A percentile compares a stretch with the other conserved stretches of the same genome.
Evolutionary conservation across 2,329 filamentous ascomycete genomes (phyloP).

Genomic region (Parascedosporium putredinis): DNA sequence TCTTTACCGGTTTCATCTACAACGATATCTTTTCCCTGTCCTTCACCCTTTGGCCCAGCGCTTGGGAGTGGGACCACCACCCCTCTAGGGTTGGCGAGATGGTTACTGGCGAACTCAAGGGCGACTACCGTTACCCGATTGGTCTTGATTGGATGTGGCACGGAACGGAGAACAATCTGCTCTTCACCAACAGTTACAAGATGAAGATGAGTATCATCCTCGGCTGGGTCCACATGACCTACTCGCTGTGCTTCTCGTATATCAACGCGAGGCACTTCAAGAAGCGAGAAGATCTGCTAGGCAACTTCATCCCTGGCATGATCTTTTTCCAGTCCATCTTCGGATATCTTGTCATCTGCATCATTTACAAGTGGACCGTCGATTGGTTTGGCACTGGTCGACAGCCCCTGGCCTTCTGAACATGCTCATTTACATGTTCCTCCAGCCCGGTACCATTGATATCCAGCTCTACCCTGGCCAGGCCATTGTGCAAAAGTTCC

Average conservation of each 20-base stretch:
- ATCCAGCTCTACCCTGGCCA: constrained; percentile 73
- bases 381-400: constrained; percentile 61
- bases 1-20: constrained; percentile 95
- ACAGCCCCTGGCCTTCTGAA: constrained; percentile 83
- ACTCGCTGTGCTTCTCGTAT: constrained; percentile 85
- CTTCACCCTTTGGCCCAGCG: constrained; percentile 77
- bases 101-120: constrained; percentile 57
- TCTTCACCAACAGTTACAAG: constrained; percentile 98
- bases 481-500: constrained; percentile 59
- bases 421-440: constrained; percentile 99
- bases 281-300: constrained; percentile 89
- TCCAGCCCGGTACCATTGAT: constrained; percentile 67
- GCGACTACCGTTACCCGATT: constrained; percentile 83
- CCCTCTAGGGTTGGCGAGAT: constrained; percentile 45
- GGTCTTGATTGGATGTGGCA: constrained; percentile 97
- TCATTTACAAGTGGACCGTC: constrained; percentile 93
- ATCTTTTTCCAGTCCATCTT: constrained; percentile 99
- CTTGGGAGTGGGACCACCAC: constrained; percentile 72
- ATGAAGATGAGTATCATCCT: constrained; percentile 99
- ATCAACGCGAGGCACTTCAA: constrained; percentile 94
- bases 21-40: constrained; percentile 96
- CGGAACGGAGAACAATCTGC: constrained; percentile 82
- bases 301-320: constrained; percentile 96
- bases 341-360: constrained; percentile 86
- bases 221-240: constrained; percentile 98